phyloP scores from a whole-genome alignment of 768 basidiomycete genomes.

The Termitomyces sp. region DNA sequence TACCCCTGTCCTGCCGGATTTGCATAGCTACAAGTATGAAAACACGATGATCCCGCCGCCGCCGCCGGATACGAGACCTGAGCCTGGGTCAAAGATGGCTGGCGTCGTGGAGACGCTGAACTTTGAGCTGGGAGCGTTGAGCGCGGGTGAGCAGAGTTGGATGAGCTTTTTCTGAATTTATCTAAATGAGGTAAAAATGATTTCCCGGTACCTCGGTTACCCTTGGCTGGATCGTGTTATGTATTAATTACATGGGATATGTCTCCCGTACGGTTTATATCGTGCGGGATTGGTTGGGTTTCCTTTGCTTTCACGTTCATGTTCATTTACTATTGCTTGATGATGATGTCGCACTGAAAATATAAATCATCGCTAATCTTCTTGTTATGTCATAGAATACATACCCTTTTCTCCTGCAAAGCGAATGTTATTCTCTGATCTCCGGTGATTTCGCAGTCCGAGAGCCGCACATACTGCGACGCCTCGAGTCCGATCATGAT shows the following conservation, averaged over 20 bases:
- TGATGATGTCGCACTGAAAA: background rate
- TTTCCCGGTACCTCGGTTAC: background rate
- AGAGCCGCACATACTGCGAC: background rate
- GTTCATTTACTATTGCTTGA: background rate
- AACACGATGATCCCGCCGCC: conserved; percentile 21
- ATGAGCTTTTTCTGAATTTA: conserved; percentile 40
- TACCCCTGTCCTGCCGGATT: conserved; percentile 34
- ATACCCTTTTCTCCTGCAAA: background rate
- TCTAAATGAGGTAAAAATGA: background rate
- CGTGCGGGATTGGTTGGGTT: background rate
- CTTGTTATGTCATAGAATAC: background rate
- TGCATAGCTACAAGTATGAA: conserved; percentile 25
- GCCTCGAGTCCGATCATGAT: conserved; percentile 2
- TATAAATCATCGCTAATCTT: background rate
- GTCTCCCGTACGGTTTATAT: background rate
- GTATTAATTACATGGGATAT: background rate
- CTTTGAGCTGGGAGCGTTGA: conserved; percentile 44
- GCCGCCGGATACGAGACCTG: conserved; percentile 21
- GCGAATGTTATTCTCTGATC: conserved; percentile 1
- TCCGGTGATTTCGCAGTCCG: conserved; percentile 12
- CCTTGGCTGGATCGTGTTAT: background rate
- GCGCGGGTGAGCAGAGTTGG: conserved; percentile 36
- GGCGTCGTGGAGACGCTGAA: conserved; percentile 37
- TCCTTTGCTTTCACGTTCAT: conserved; percentile 2
- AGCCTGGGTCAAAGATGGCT: conserved; percentile 32